Percentiles rank a stretch among this genome's conserved stretches.
Conservation (phyloP, 208 protist genomes). For the Leishmania guyanensis region DNA sequence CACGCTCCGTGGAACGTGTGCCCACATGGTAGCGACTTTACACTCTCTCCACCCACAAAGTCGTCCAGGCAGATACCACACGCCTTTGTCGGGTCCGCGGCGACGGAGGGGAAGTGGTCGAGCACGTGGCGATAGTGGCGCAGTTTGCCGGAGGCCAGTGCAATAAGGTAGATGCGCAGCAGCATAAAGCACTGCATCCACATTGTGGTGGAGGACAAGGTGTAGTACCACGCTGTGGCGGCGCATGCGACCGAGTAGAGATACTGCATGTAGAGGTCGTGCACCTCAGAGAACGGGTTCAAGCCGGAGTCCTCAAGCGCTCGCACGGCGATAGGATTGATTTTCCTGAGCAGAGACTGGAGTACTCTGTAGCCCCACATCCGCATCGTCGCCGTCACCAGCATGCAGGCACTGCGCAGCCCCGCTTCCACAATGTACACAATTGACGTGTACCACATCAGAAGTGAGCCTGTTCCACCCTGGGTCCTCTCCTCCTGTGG, state of each 20-base stretch:
- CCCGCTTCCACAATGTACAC: slow-evolving; percentile 40
- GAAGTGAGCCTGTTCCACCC: slow-evolving; percentile 20
- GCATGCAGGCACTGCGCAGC: slow-evolving; percentile 13
- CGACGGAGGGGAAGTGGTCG: slow-evolving; percentile 47
- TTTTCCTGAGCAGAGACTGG: slow-evolving; percentile 6
- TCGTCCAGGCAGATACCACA: slow-evolving; percentile 83
- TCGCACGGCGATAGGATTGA: slow-evolving; percentile 7
- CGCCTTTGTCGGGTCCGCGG: slow-evolving; percentile 28
- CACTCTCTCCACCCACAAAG: slow-evolving; percentile 38
- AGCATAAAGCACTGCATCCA: slow-evolving; percentile 64
- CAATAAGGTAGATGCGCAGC: slow-evolving; percentile 35
- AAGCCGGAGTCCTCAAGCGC: slow-evolving; percentile 35
- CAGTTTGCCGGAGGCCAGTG: slow-evolving; percentile 28
- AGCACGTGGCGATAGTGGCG: slow-evolving; percentile 52
- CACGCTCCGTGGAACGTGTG: slow-evolving; percentile 85
- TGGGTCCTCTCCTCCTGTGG: slow-evolving; percentile 10
- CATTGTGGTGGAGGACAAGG: slow-evolving; percentile 32
- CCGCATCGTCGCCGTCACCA: slow-evolving; percentile 32
- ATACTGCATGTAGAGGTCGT: slow-evolving; percentile 38
- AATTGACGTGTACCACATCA: slow-evolving; percentile 54
- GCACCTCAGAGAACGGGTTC: slow-evolving; percentile 62
- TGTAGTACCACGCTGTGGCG: slow-evolving; percentile 47
- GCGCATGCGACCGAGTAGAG: slow-evolving; percentile 33
- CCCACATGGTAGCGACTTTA: slow-evolving; percentile 74
- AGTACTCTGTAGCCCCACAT: slow-evolving; percentile 31